These are phyloP conservation scores for Sarcocystis neurona DNA, from an alignment of 169 alveolate genomes.

Conservation along the genomic window DNA sequence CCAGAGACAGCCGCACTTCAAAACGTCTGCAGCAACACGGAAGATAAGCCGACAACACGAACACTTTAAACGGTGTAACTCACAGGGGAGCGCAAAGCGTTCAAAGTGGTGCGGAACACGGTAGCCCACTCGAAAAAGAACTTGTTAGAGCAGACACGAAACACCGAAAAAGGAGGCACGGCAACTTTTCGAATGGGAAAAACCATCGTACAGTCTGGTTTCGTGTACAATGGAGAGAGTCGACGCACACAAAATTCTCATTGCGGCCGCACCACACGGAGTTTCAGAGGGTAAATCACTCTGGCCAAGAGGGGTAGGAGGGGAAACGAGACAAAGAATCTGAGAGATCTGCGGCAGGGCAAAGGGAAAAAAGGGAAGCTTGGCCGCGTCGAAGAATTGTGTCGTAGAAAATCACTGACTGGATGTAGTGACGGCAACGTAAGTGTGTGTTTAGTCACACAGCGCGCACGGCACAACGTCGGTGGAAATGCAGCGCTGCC, in stretches of 20 bases:
- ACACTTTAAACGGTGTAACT: background rate
- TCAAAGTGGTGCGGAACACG: background rate
- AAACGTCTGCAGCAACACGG: too few relatives aligned
- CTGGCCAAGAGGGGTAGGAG: slow-evolving; percentile 6
- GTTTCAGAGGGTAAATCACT: too few relatives aligned
- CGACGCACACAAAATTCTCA: too few relatives aligned
- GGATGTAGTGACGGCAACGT: background rate
- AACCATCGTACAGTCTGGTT: too few relatives aligned
- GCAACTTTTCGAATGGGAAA: too few relatives aligned
- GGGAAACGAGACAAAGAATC: background rate
- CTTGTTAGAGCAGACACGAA: too few relatives aligned
- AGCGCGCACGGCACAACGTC: slow-evolving; percentile 45
- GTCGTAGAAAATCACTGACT: background rate
- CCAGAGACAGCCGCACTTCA: too few relatives aligned
- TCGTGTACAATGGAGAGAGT: too few relatives aligned
- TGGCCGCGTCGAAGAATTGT: background rate
- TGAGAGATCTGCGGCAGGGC: background rate
- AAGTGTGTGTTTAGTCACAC: background rate
- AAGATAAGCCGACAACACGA: background rate
- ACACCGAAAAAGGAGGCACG: background rate
- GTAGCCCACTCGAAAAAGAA: background rate
- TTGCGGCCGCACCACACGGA: too few relatives aligned
- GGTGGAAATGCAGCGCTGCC: slow-evolving; percentile 23
- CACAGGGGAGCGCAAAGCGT: background rate
- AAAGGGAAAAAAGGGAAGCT: background rate